These are phyloP conservation scores for Hanseniaspora mollemarum DNA, from an alignment of 805 yeast genomes.

Conservation along the genomic window DNA sequence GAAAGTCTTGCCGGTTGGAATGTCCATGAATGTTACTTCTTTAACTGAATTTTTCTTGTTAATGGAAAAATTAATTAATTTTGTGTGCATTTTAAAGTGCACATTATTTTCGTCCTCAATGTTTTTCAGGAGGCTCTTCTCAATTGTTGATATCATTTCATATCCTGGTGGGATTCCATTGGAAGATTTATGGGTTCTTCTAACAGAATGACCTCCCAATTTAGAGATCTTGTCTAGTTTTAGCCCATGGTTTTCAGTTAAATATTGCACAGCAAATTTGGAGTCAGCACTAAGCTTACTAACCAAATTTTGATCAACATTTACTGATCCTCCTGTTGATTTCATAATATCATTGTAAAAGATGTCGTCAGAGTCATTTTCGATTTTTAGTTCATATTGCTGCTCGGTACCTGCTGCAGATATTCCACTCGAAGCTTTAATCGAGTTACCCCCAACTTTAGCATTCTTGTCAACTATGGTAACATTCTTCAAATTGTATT, in stretches of 20 bases:
- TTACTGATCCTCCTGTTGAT: slow-evolving; percentile 41
- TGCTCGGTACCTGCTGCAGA: slow-evolving; percentile 61
- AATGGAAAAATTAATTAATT: slow-evolving; percentile 30
- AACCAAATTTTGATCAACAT: slow-evolving; percentile 48
- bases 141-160: slow-evolving; percentile 41
- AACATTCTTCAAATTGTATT: slow-evolving; percentile 33
- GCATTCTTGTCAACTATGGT: slow-evolving; percentile 39
- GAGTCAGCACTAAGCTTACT: slow-evolving; percentile 50
- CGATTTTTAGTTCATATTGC: slow-evolving; percentile 32
- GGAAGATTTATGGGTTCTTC: slow-evolving; percentile 72
- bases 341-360: slow-evolving; percentile 57
- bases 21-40: slow-evolving; percentile 18
- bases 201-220: slow-evolving; percentile 70
- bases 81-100: slow-evolving; percentile 32
- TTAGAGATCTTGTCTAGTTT: slow-evolving; percentile 60
- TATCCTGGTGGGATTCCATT: slow-evolving; percentile 48
- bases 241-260: slow-evolving; percentile 49
- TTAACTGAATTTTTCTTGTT: slow-evolving; percentile 13
- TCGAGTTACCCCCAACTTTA: slow-evolving; percentile 47
- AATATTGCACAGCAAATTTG: slow-evolving; percentile 60
- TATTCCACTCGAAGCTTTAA: slow-evolving; percentile 52
- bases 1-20: slow-evolving; percentile 37
- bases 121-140: slow-evolving; percentile 29
- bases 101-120: slow-evolving; percentile 28
- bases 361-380: slow-evolving; percentile 41